Percentiles rank a stretch among this genome's conserved stretches.
Conservation (phyloP, 225 moss, liverwort and hornwort genomes). For the Physcomitrium patens region DNA sequence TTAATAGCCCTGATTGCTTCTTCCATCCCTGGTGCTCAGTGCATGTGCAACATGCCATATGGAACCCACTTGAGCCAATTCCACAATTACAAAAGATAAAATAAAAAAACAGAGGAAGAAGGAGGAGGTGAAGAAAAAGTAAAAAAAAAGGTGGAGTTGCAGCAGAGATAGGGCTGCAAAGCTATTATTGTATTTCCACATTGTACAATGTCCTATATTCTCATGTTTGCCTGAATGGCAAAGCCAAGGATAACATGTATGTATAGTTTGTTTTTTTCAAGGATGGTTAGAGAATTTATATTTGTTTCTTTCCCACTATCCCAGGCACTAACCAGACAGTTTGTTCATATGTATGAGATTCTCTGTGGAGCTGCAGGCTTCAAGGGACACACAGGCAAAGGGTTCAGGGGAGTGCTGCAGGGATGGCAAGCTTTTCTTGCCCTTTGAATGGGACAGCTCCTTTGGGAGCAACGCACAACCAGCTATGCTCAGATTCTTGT, state of each 20-base stretch:
- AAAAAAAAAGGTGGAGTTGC: too few species aligned
- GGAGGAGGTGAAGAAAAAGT: too few species aligned
- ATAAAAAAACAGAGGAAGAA: background rate
- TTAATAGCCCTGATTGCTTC: background rate
- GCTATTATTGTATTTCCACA: too few species aligned
- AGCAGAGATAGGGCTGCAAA: too few species aligned
- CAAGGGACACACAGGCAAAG: background rate
- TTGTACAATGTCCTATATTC: too few species aligned
- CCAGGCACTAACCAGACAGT: too few species aligned
- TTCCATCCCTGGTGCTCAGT: conserved; percentile 5
- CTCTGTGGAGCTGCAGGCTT: conserved; percentile 2
- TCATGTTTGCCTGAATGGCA: too few species aligned
- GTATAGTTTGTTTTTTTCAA: too few species aligned
- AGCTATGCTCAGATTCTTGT: conserved; percentile 32
- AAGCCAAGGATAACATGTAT: too few species aligned
- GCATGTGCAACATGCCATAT: conserved; percentile 13
- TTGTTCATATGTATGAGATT: too few species aligned
- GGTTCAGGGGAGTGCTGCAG: conserved; percentile 15
- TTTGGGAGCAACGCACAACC: conserved; percentile 9
- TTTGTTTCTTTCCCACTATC: too few species aligned
- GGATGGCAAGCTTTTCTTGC: background rate
- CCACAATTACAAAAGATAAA: conserved; percentile 18
- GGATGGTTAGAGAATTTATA: too few species aligned
- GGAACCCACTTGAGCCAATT: background rate
- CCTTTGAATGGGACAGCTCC: conserved; percentile 14